A percentile compares a stretch with the other conserved stretches of the same genome.
These are phyloP conservation scores for Diaporthe vexans DNA, from an alignment of 2,329 filamentous ascomycete species.

Conservation along the genomic window DNA sequence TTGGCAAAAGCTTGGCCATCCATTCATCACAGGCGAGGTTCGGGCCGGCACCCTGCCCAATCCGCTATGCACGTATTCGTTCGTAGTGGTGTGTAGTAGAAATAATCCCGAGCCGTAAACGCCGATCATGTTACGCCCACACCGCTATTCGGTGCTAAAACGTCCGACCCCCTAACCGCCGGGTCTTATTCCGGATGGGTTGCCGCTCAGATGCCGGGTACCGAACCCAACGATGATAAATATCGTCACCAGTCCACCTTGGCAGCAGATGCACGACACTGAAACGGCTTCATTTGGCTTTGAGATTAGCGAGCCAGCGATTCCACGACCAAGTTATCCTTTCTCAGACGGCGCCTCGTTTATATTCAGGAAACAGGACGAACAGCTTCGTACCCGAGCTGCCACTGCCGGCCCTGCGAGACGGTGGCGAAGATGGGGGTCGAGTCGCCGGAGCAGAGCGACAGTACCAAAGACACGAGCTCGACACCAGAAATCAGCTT, in stretches of 20 bases:
- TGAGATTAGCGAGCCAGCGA: too few species aligned
- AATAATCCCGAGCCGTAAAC: background rate
- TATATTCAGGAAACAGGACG: background rate
- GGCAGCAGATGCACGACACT: background rate
- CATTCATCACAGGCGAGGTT: background rate
- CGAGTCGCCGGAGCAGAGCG: background rate
- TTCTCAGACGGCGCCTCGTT: too few species aligned
- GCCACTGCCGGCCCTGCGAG: background rate
- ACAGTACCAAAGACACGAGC: background rate
- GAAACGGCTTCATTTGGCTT: background rate
- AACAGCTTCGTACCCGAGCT: background rate
- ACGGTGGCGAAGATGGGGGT: background rate
- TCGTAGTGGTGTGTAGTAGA: background rate
- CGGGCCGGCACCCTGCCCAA: background rate
- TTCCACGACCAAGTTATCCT: too few species aligned
- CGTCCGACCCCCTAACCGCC: constrained; percentile 1
- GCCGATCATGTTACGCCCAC: background rate
- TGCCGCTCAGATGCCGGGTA: constrained; percentile 1
- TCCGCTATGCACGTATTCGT: background rate
- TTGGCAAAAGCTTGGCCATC: background rate
- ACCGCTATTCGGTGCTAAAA: constrained; percentile 6
- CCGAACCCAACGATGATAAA: background rate
- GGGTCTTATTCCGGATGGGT: background rate
- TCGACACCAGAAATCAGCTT: background rate
- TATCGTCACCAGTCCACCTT: background rate